A percentile compares a stretch with the other conserved stretches of the same genome.
Evolutionary conservation across 306 rosid genomes (phyloP).

Genomic region (Rosa rugosa): DNA sequence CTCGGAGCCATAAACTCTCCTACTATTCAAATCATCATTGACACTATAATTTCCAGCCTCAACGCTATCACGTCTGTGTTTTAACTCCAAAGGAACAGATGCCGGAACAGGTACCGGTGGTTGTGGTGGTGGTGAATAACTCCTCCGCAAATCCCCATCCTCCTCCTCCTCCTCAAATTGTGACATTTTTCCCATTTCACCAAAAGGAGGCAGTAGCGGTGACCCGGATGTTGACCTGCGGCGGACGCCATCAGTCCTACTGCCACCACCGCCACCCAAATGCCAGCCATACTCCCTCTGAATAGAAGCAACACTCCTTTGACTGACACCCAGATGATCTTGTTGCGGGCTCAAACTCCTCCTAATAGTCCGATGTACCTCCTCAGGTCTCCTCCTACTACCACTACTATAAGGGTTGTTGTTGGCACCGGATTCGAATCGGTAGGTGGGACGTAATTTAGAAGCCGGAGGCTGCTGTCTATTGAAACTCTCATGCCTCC

Average conservation of each 20-base stretch:
- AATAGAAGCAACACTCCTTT: constrained; percentile 31
- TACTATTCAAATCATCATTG: constrained; percentile 34
- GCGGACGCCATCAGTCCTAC: constrained; percentile 35
- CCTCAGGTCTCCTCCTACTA: constrained; percentile 25
- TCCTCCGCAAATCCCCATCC: constrained; percentile 30
- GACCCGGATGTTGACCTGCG: constrained; percentile 60
- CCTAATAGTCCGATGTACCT: constrained; percentile 35
- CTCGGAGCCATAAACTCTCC: constrained; percentile 32
- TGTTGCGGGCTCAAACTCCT: constrained; percentile 63
- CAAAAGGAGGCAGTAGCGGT: constrained; percentile 44
- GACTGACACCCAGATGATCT: constrained; percentile 38
- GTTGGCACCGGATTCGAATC: constrained; percentile 30
- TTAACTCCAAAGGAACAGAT: constrained; percentile 32
- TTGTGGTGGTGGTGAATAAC: constrained; percentile 47
- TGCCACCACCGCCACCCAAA: constrained; percentile 46
- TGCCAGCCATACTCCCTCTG: constrained; percentile 62
- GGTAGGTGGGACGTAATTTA: constrained; percentile 41
- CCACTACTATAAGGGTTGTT: constrained; percentile 26
- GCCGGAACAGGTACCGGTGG: constrained; percentile 13
- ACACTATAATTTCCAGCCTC: constrained; percentile 37
- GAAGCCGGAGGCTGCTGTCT: constrained; percentile 35
- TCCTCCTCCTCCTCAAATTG: constrained; percentile 43
- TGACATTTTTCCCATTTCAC: constrained; percentile 44
- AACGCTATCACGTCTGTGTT: constrained; percentile 41
- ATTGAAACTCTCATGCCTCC: constrained; percentile 51